Conservation (phyloP, 345 rosid species). For the Corchorus capsularis region DNA sequence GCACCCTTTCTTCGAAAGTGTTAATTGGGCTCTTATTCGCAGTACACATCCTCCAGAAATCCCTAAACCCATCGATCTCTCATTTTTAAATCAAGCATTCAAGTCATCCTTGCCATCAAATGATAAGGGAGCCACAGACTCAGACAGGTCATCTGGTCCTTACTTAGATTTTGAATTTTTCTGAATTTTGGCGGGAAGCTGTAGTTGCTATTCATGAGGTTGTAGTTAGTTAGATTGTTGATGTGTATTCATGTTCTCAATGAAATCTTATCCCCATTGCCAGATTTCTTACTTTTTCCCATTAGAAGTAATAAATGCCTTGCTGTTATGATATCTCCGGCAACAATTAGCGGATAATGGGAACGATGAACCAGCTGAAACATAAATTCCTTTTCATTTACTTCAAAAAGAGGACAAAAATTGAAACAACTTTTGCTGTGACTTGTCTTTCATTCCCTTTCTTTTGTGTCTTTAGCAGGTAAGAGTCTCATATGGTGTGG, state of each 20-base stretch:
- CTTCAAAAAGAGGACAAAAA: conserved; percentile 11
- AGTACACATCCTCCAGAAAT: conserved; percentile 42
- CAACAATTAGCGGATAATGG: neutral
- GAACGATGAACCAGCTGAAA: neutral
- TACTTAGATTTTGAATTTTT: conserved; percentile 26
- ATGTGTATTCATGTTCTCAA: conserved; percentile 21
- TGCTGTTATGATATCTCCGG: neutral
- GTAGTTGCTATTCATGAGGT: neutral
- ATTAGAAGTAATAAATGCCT: conserved; percentile 3
- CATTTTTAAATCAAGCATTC: conserved; percentile 14
- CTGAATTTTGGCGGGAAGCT: conserved; percentile 10
- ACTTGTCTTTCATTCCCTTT: conserved; percentile 12
- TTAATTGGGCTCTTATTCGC: conserved; percentile 65
- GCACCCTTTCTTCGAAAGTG: conserved; percentile 61
- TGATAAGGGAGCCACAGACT: conserved; percentile 13
- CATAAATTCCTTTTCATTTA: conserved; percentile 12
- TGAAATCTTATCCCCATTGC: conserved; percentile 15
- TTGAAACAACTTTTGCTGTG: conserved; percentile 20
- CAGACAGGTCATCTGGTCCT: conserved; percentile 21
- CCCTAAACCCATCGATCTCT: conserved; percentile 28
- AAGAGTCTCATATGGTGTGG: conserved; percentile 7
- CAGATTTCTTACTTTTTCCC: neutral
- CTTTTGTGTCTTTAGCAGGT: neutral
- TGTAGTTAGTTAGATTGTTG: conserved; percentile 3
- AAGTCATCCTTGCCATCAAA: conserved; percentile 16